Percentiles rank a stretch among this genome's conserved stretches.
Evolutionary conservation across 2,329 filamentous ascomycete species (phyloP).

Genomic region (Neofusicoccum kwambonambiense): DNA sequence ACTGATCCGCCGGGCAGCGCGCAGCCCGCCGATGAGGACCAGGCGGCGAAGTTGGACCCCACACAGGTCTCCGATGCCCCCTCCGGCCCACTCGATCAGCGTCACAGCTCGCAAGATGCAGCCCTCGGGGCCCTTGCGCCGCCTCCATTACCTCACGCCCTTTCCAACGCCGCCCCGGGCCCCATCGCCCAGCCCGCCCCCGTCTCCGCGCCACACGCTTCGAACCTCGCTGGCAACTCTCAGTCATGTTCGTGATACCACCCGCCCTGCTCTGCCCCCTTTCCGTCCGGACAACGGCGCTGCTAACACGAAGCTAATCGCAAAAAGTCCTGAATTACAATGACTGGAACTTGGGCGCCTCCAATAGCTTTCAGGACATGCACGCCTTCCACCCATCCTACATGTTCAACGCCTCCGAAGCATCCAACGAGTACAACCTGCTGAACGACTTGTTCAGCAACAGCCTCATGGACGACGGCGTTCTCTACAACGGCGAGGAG

Average conservation of each 20-base stretch:
- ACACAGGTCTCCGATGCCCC: conserved; percentile 27
- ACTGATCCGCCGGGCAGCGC: conserved; percentile 40
- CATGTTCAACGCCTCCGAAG: conserved; percentile 91
- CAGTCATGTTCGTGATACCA: conserved; percentile 68
- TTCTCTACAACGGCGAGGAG: conserved; percentile 42
- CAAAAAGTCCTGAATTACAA: conserved; percentile 73
- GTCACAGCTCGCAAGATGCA: conserved; percentile 34
- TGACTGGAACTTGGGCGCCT: conserved; percentile 70
- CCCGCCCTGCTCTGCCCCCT: conserved; percentile 25
- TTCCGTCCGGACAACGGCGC: conserved; percentile 24
- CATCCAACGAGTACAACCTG: conserved; percentile 94
- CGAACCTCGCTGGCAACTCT: conserved; percentile 61
- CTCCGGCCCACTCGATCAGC: conserved; percentile 26
- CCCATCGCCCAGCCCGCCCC: conserved; percentile 71
- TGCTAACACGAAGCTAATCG: conserved; percentile 21
- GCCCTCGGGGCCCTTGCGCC: conserved; percentile 37
- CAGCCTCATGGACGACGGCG: conserved; percentile 74
- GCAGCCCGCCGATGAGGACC: conserved; percentile 31
- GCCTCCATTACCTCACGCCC: conserved; percentile 33
- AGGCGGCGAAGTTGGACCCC: conserved; percentile 28
- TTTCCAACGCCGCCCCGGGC: conserved; percentile 42
- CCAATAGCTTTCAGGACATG: conserved; percentile 90
- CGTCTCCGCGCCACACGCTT: conserved; percentile 65
- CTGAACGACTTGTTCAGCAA: conserved; percentile 95
- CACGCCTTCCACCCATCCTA: conserved; percentile 90